phyloP scores from a whole-genome alignment of 1,284 basidiomycete genomes.

The Leccinum subspadiceum region DNA sequence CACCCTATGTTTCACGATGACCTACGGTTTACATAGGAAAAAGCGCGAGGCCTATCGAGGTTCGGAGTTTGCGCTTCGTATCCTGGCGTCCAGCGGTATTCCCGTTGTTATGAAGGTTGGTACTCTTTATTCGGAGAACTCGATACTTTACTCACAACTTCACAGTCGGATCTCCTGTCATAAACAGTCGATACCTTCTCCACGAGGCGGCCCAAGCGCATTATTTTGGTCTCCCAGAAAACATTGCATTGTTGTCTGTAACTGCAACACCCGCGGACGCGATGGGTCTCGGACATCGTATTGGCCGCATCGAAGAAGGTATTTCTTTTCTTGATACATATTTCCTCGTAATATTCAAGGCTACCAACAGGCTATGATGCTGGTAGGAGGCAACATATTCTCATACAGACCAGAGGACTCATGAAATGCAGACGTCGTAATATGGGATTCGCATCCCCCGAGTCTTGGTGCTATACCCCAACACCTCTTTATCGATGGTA shows the following conservation, averaged over 20 bases:
- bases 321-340: neutral
- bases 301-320: conserved; percentile 49
- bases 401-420: neutral
- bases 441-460: conserved; percentile 58
- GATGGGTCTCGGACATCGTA: conserved; percentile 60
- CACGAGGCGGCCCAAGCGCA: conserved; percentile 69
- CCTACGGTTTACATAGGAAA: conserved; percentile 37
- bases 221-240: conserved; percentile 47
- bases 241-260: conserved; percentile 48
- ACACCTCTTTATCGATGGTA: conserved; percentile 70
- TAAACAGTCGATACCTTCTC: conserved; percentile 60
- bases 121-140: neutral
- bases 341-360: neutral
- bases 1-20: neutral
- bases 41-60: conserved; percentile 67
- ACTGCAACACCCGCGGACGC: conserved; percentile 57
- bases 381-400: conserved; percentile 26
- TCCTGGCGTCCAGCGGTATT: conserved; percentile 56
- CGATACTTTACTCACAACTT: neutral
- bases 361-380: conserved; percentile 37
- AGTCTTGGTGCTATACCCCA: conserved; percentile 50
- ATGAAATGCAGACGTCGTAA: conserved; percentile 36
- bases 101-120: conserved; percentile 54
- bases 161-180: conserved; percentile 43
- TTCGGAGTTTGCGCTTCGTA: conserved; percentile 60